Percentiles rank a stretch among this genome's conserved stretches.
phyloP scores from a whole-genome alignment of 192 early-diverging fungal genomes.

The Coemansia sp. region DNA sequence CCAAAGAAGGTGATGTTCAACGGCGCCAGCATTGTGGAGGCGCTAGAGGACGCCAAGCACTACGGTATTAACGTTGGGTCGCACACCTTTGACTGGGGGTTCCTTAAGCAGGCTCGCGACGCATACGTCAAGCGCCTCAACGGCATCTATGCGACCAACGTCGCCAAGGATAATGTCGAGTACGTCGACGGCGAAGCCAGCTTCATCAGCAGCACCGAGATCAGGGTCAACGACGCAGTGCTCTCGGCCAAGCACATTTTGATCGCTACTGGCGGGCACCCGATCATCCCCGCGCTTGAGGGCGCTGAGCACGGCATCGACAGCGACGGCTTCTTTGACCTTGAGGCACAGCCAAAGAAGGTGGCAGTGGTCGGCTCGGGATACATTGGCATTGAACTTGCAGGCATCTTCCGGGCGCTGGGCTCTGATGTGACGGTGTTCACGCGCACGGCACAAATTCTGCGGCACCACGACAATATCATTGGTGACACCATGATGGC shows the following conservation, averaged over 20 bases:
- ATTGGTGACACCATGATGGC: constrained; percentile 80
- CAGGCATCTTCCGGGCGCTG: constrained; percentile 89
- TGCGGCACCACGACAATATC: constrained; percentile 84
- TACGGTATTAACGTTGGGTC: constrained; percentile 83
- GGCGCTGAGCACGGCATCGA: constrained; percentile 89
- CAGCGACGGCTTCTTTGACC: constrained; percentile 95
- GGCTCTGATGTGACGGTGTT: constrained; percentile 85
- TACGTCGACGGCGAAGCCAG: constrained; percentile 83
- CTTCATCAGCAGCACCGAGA: constrained; percentile 76
- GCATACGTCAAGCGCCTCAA: constrained; percentile 97
- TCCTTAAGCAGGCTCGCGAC: constrained; percentile 90
- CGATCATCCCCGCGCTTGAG: constrained; percentile 74
- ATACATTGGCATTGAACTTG: constrained; percentile 97
- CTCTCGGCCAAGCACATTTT: constrained; percentile 84
- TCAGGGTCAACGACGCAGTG: constrained; percentile 63
- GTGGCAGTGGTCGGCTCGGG: constrained; percentile 90
- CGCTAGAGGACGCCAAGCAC: constrained; percentile 83
- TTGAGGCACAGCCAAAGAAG: constrained; percentile 88
- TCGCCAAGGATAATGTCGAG: constrained; percentile 84
- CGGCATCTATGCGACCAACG: constrained; percentile 93
- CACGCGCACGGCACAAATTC: constrained; percentile 82
- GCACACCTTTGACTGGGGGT: constrained; percentile 74
- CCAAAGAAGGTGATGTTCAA: constrained; percentile 97
- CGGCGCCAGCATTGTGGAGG: constrained; percentile 86
- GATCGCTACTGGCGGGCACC: constrained; percentile 83